Conservation (phyloP, 2,329 filamentous ascomycete genomes). For the Tolypocladium endophyticum region DNA sequence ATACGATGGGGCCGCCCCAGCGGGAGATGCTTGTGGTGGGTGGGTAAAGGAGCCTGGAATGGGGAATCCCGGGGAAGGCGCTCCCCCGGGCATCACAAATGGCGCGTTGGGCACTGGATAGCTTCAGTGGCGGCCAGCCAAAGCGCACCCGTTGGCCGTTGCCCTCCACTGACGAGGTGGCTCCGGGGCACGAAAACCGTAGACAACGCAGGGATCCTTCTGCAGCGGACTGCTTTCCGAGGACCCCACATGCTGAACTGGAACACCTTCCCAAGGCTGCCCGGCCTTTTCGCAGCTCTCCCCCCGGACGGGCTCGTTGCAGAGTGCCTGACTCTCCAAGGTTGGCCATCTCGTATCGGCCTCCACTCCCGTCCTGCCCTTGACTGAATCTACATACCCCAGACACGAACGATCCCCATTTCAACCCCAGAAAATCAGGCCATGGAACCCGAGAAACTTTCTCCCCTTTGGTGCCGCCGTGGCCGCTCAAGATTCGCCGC, state of each 20-base stretch:
- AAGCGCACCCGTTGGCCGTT: not conserved
- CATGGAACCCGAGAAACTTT: not conserved
- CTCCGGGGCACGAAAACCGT: not conserved
- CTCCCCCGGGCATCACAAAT: not conserved
- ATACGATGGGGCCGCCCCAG: not conserved
- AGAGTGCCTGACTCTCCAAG: not conserved
- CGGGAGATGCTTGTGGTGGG: not conserved
- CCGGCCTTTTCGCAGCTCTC: not conserved
- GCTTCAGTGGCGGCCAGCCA: not conserved
- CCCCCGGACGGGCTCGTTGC: not conserved
- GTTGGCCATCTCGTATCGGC: not conserved
- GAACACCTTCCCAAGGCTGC: too few relatives aligned
- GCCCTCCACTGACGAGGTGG: not conserved
- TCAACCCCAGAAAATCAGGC: not conserved
- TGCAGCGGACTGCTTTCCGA: too few relatives aligned
- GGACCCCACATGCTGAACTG: not conserved
- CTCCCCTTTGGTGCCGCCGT: not conserved
- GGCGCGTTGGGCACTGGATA: not conserved
- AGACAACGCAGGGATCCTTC: too few relatives aligned
- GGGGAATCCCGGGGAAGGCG: conserved; percentile 1
- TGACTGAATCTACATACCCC: not conserved
- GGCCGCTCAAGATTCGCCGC: not conserved
- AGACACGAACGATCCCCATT: not conserved
- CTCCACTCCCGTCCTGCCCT: not conserved
- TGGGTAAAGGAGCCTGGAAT: not conserved